phyloP scores from a whole-genome alignment of 345 rosid genomes.

The Durio zibethinus region DNA sequence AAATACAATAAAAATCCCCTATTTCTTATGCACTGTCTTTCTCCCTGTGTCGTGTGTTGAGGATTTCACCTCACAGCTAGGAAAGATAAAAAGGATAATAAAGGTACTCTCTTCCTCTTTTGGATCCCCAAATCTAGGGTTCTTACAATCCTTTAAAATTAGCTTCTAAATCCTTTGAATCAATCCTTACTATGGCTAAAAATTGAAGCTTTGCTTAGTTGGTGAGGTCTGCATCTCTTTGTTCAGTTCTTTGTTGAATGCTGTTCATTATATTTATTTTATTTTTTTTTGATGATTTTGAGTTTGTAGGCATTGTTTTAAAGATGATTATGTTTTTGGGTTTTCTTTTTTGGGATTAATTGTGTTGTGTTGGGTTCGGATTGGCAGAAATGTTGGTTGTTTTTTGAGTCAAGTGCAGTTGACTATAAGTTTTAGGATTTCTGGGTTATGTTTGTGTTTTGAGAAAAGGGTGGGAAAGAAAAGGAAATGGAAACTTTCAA shows the following conservation, averaged over 20 bases:
- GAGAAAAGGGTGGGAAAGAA: background rate
- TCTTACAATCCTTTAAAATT: conserved; percentile 4
- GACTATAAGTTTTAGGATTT: background rate
- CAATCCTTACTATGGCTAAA: background rate
- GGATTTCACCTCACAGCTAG: conserved; percentile 21
- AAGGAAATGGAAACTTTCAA: background rate
- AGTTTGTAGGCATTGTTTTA: background rate
- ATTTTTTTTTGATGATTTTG: background rate
- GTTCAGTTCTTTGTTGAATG: background rate
- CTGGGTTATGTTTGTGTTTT: background rate
- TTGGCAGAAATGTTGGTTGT: background rate
- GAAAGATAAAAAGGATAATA: background rate
- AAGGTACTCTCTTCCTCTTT: conserved; percentile 24
- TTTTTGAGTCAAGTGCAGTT: conserved; percentile 1
- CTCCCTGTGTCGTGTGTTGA: conserved; percentile 20
- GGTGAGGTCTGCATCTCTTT: conserved; percentile 3
- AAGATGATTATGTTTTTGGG: background rate
- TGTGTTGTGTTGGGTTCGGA: background rate
- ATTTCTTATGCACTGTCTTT: background rate
- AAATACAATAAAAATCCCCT: conserved; percentile 6
- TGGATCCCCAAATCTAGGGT: conserved; percentile 43
- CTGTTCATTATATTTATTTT: background rate
- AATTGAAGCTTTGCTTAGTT: background rate
- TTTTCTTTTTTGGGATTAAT: background rate
- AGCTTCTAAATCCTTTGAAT: background rate